Conservation (phyloP, 2,329 filamentous ascomycete genomes). For the Amesomyces nigricolor region DNA sequence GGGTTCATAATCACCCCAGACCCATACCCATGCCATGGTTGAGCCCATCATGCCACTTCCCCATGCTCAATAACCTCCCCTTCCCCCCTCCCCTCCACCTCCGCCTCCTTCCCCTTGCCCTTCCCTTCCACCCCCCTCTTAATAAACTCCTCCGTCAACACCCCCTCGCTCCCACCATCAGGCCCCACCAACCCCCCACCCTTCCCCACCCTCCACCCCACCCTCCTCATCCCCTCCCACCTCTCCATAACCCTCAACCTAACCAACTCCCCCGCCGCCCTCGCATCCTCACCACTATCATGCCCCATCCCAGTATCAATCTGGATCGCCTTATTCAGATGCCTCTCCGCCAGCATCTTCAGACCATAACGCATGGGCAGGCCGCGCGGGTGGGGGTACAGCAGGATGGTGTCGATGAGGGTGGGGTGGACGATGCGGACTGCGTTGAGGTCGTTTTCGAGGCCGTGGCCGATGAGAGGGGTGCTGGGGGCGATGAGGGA, state of each 20-base stretch:
- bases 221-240: conserved; percentile 61
- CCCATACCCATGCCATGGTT: no score
- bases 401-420: conserved; percentile 76
- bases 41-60: no score
- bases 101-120: not conserved
- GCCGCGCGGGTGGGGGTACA: conserved; percentile 73
- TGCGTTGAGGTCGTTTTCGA: conserved; percentile 92
- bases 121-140: conserved; percentile 26
- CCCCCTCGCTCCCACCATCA: conserved; percentile 18
- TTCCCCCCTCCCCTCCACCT: not conserved
- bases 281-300: conserved; percentile 87
- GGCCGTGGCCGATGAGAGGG: conserved; percentile 82
- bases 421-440: conserved; percentile 78
- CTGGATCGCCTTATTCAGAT: conserved; percentile 75
- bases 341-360: conserved; percentile 64
- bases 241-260: conserved; percentile 61
- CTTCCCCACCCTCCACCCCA: conserved; percentile 61
- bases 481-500: conserved; percentile 68
- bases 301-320: conserved; percentile 62
- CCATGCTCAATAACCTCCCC: no score
- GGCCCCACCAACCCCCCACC: conserved; percentile 41
- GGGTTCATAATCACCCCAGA: no score
- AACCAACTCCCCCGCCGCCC: conserved; percentile 82
- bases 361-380: conserved; percentile 73
- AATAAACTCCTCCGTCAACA: conserved; percentile 36